A percentile compares a stretch with the other conserved stretches of the same genome.
Evolutionary conservation across 2,329 filamentous ascomycete species (phyloP).

Genomic region (Epichloe glyceriae): DNA sequence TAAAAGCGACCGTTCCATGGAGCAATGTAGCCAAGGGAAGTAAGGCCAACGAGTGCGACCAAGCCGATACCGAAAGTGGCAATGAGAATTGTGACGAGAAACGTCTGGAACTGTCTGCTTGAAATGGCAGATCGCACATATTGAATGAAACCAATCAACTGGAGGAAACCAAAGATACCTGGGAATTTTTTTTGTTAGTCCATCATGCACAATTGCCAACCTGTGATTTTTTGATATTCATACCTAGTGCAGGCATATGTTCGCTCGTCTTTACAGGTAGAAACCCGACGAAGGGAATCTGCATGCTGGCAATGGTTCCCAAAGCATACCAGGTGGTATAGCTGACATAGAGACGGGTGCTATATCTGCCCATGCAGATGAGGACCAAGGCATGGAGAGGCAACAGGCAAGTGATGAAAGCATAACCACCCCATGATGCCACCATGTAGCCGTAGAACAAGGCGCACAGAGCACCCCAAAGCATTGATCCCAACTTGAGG

Average conservation of each 20-base stretch:
- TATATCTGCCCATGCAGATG: constrained; percentile 94
- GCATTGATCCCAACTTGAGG: constrained; percentile 87
- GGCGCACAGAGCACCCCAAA: constrained; percentile 90
- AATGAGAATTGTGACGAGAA: constrained; percentile 66
- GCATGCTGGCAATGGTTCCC: constrained; percentile 94
- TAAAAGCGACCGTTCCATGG: constrained; percentile 99
- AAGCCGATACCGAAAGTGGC: constrained; percentile 62
- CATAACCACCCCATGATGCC: constrained; percentile 97
- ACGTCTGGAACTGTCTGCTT: constrained; percentile 85
- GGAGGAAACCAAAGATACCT: constrained; percentile 93
- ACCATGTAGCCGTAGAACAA: constrained; percentile 99
- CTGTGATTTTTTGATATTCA: constrained; percentile 19
- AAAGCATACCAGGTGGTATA: constrained; percentile 98
- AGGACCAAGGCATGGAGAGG: constrained; percentile 89
- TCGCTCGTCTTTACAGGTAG: constrained; percentile 92
- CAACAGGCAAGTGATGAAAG: constrained; percentile 96
- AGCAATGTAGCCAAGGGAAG: constrained; percentile 80
- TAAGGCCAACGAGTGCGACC: constrained; percentile 69
- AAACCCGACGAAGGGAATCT: constrained; percentile 98
- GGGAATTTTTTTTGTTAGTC: neutral
- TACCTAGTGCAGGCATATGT: constrained; percentile 92
- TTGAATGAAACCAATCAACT: constrained; percentile 84
- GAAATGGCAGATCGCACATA: constrained; percentile 81
- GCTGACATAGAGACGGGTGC: constrained; percentile 83
- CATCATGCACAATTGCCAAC: constrained; percentile 7